These are phyloP conservation scores for Gracilaria gracilis DNA, from an alignment of 23 red algal species.

Conservation along the genomic window DNA sequence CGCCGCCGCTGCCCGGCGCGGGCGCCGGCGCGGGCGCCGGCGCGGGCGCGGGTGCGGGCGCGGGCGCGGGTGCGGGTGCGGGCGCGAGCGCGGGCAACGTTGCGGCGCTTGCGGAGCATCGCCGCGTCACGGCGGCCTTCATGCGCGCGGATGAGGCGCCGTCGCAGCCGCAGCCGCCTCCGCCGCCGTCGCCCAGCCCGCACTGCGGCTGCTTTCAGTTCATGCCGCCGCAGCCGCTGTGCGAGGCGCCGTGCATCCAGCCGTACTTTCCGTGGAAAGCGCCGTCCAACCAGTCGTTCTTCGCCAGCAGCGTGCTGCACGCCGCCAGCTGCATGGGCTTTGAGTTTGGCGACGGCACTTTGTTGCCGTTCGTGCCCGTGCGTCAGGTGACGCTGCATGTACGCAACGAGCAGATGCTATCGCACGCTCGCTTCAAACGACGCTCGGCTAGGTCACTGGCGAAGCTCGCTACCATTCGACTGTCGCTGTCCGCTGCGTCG, in stretches of 20 bases:
- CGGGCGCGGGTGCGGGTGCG: too few species aligned
- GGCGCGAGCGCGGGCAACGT: neutral
- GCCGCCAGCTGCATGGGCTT: neutral
- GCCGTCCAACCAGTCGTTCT: neutral
- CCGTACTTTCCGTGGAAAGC: constrained; percentile 9
- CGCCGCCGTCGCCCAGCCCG: neutral
- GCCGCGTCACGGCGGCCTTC: neutral
- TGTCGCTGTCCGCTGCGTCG: neutral
- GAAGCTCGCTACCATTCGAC: neutral
- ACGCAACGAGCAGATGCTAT: neutral
- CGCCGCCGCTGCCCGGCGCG: neutral
- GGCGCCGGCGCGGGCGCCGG: too few species aligned
- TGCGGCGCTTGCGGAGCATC: neutral
- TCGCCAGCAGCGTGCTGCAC: neutral
- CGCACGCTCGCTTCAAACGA: neutral
- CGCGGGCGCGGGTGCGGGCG: too few species aligned
- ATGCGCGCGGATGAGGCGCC: neutral
- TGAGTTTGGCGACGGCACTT: neutral
- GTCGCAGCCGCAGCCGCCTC: neutral
- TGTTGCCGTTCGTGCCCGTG: neutral
- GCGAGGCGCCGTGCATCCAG: neutral
- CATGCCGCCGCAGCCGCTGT: neutral
- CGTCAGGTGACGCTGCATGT: neutral
- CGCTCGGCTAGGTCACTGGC: neutral
- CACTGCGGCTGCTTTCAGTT: constrained; percentile 9